Conservation (phyloP, 495 filamentous ascomycete genomes). For the Pyronema domesticum region DNA sequence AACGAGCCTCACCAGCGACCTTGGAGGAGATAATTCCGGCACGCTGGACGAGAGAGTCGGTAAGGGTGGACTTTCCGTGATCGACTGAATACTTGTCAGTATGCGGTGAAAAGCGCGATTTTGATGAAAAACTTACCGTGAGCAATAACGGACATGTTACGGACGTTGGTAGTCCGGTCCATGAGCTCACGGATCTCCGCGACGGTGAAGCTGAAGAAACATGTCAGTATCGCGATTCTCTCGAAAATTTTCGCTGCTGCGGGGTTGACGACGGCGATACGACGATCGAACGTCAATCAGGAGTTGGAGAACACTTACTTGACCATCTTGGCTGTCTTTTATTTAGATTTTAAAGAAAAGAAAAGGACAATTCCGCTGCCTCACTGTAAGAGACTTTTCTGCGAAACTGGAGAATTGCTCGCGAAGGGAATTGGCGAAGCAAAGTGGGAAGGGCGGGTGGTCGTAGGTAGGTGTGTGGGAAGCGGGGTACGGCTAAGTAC, state of each 20-base stretch:
- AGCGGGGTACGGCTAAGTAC: conserved; percentile 19
- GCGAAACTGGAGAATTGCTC: conserved; percentile 3
- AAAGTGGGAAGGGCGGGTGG: conserved; percentile 12
- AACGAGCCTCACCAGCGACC: conserved; percentile 87
- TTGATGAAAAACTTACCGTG: conserved; percentile 44
- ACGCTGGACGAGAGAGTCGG: conserved; percentile 96
- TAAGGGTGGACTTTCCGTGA: conserved; percentile 98
- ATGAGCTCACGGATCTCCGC: conserved; percentile 87
- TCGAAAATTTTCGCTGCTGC: conserved; percentile 2
- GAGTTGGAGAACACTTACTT: conserved; percentile 56
- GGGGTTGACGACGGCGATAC: conserved; percentile 3
- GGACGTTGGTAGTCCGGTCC: conserved; percentile 96
- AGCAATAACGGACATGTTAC: conserved; percentile 99
- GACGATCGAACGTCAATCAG: no score
- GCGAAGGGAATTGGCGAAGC: conserved; percentile 2
- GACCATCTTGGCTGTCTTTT: conserved; percentile 90
- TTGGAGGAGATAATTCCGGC: conserved; percentile 98
- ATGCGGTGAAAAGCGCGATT: background rate
- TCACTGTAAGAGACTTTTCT: conserved; percentile 1
- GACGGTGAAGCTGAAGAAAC: conserved; percentile 73
- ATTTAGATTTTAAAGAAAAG: conserved; percentile 26
- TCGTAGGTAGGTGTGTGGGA: conserved; percentile 8
- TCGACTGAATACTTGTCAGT: conserved; percentile 42
- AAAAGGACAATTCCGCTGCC: conserved; percentile 10
- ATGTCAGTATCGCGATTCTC: conserved; percentile 8